phyloP scores from a whole-genome alignment of 192 early-diverging fungal genomes.

The Podila verticillata region DNA sequence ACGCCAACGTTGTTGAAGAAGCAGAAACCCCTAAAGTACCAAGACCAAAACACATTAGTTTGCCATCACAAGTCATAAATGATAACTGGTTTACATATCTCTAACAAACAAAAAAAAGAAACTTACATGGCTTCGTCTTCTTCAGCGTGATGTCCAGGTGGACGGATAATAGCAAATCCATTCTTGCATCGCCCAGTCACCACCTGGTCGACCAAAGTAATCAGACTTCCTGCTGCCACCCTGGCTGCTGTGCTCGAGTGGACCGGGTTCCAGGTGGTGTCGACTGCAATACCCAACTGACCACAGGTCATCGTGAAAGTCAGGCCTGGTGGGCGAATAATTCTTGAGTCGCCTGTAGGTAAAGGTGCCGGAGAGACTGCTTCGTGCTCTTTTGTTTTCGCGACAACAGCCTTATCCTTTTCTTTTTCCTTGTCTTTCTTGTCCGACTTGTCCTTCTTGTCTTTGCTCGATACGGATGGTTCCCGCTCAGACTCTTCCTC shows the following conservation, averaged over 20 bases:
- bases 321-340: conserved; percentile 51
- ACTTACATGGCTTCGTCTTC: conserved; percentile 62
- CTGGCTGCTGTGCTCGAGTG: conserved; percentile 51
- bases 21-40: conserved; percentile 71
- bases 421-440: neutral
- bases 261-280: conserved; percentile 51
- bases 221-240: conserved; percentile 62
- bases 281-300: conserved; percentile 58
- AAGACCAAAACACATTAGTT: neutral
- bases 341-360: conserved; percentile 7
- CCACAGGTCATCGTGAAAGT: conserved; percentile 62
- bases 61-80: neutral
- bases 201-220: conserved; percentile 66
- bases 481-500: neutral
- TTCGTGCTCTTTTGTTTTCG: conserved; percentile 33
- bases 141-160: conserved; percentile 87
- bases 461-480: conserved; percentile 2
- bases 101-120: no score
- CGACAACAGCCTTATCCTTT: neutral
- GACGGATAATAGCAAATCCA: conserved; percentile 77
- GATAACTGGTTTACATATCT: neutral
- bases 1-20: conserved; percentile 84
- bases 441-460: conserved; percentile 13
- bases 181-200: conserved; percentile 66
- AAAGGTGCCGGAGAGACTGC: conserved; percentile 24